Conservation (phyloP, 2,329 filamentous ascomycete genomes). For the Canariomyces notabilis region DNA sequence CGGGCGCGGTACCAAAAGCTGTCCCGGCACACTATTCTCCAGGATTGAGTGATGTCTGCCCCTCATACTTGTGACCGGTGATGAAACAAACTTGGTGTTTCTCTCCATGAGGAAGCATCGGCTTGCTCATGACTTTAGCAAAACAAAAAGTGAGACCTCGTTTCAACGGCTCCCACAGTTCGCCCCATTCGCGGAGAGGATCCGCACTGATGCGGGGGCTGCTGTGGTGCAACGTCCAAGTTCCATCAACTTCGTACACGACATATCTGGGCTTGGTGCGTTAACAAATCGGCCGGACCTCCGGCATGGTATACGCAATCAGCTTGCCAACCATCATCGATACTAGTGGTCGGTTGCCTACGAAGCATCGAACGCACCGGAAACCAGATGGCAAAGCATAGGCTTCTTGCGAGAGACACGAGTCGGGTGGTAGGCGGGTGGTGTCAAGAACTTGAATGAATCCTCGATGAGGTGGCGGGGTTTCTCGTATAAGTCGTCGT, state of each 20-base stretch:
- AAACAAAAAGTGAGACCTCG: too few species aligned
- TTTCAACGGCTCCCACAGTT: too few species aligned
- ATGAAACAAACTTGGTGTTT: too few species aligned
- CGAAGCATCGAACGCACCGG: not conserved
- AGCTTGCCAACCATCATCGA: not conserved
- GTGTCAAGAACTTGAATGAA: not conserved
- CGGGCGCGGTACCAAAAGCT: too few species aligned
- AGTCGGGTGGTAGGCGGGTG: not conserved
- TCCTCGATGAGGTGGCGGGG: not conserved
- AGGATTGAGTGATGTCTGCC: too few species aligned
- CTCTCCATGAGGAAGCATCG: too few species aligned
- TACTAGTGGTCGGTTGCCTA: not conserved
- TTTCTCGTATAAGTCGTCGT: constrained; percentile 9
- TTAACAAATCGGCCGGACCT: not conserved
- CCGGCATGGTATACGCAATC: not conserved
- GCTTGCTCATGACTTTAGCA: not conserved
- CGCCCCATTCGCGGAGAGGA: not conserved
- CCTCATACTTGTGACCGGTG: too few species aligned
- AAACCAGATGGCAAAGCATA: constrained; percentile 3
- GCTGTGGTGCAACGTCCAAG: not conserved
- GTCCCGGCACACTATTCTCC: too few species aligned
- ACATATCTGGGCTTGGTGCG: too few species aligned
- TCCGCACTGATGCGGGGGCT: not conserved
- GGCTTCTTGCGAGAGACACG: constrained; percentile 3
- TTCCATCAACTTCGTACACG: too few species aligned